Base-by-base conservation (phyloP, 1,139 yeast genomes). In the Sugiyamaella xylanicola region DNA sequence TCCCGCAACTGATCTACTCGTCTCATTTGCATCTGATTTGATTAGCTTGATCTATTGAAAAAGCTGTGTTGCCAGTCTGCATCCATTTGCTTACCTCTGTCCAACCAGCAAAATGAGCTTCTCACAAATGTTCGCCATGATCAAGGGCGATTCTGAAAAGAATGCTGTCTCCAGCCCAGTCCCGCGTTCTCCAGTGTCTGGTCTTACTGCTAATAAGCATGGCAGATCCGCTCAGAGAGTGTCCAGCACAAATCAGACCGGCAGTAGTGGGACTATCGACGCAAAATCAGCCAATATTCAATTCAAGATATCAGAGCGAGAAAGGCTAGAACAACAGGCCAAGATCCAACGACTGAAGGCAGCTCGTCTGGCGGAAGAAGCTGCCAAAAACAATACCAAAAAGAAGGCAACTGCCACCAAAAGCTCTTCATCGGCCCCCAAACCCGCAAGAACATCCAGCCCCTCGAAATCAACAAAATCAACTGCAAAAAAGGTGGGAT, bases 281-380 rank as follows among this genome's bases (percentile, higher is more conserved):
- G 11, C 13, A 13, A 32, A 8, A 8, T 7, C 37, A 32, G 13
- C 4, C 15, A 22, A 32, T 8, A 29, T 50, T 35, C 46, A 48
- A 36, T 52, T 53, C 17, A 53, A 48, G 16, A 60, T 65, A 43
- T 60, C 66, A 4, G 65, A 61, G 15, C 58, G 59, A 43, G 69
- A 67, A 48, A 56, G 57, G 22, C 53, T 57, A 21, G 68, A 63
- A 35, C 72, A 68, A 48, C 59, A 60, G 42, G 61, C 59, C 44
- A 61, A 69, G 45, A 61, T 68, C 15, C 62, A 61, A 40, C 56
- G 72, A 47, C 59, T 68, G 46, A 68, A 68, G 56, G 71, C 71
- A 1, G 69, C 65, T 25, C 59, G 68, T 41, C 45, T 59, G 42
- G 55, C 42, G 42, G 66, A 61, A 50, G 53, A 48, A 46, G 21